A percentile compares a stretch with the other conserved stretches of the same genome.
phyloP scores from a whole-genome alignment of 306 rosid species.

The Cajanus cajan region DNA sequence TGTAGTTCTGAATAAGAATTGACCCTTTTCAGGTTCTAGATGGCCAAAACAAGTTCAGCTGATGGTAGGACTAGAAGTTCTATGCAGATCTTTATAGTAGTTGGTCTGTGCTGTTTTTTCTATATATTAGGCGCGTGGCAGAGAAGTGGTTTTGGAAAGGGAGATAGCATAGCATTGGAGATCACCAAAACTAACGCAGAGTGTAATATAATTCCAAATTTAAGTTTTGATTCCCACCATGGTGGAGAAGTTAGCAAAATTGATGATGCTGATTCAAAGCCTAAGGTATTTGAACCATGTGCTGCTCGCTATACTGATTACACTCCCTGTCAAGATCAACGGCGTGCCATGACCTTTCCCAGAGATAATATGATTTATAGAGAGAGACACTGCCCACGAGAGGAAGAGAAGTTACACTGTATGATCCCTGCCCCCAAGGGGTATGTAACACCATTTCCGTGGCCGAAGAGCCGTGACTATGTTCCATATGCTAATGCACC shows the following conservation, averaged over 20 bases:
- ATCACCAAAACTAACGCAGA: constrained; percentile 61
- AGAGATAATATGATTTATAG: constrained; percentile 75
- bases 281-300: constrained; percentile 56
- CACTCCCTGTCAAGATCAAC: constrained; percentile 89
- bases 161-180: constrained; percentile 78
- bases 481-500: constrained; percentile 92
- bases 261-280: constrained; percentile 37
- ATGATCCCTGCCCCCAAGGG: constrained; percentile 88
- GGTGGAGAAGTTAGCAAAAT: constrained; percentile 40
- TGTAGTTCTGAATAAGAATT: constrained; percentile 16
- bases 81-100: constrained; percentile 70
- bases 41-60: constrained; percentile 66
- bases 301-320: constrained; percentile 57
- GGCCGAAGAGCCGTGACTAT: constrained; percentile 92
- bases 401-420: constrained; percentile 73
- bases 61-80: constrained; percentile 84
- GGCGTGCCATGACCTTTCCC: constrained; percentile 85
- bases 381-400: constrained; percentile 80
- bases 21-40: constrained; percentile 48
- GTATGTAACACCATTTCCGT: constrained; percentile 84
- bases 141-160: constrained; percentile 90
- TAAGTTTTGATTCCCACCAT: constrained; percentile 46
- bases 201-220: constrained; percentile 47
- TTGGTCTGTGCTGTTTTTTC: constrained; percentile 85
- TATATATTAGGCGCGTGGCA: constrained; percentile 93